A percentile compares a stretch with the other conserved stretches of the same genome.
These are phyloP conservation scores for Erythrophleum ivorense DNA, from an alignment of 331 rosid species.

Conservation along the genomic window DNA sequence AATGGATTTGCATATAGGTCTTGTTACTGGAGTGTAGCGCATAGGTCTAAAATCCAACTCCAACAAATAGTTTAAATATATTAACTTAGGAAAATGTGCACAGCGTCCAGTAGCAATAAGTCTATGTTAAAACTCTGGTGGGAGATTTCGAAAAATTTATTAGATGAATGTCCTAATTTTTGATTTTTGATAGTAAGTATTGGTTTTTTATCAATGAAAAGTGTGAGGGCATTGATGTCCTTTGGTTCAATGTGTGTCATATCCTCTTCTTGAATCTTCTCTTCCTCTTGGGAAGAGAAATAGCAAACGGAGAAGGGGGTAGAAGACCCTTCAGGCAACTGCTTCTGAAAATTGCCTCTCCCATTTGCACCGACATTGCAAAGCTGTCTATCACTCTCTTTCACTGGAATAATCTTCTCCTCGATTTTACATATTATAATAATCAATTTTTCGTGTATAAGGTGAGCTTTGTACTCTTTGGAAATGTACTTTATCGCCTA, in stretches of 20 bases:
- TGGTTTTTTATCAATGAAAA: too few species aligned
- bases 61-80: too few species aligned
- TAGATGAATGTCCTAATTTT: too few species aligned
- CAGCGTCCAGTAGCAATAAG: too few species aligned
- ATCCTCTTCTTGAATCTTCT: too few species aligned
- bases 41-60: too few species aligned
- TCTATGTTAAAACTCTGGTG: too few species aligned
- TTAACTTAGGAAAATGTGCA: too few species aligned
- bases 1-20: too few species aligned
- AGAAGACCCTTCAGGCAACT: conserved; percentile 24
- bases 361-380: conserved; percentile 32
- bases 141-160: too few species aligned
- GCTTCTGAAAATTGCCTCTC: neutral
- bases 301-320: neutral
- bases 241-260: neutral
- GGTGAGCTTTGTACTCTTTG: conserved; percentile 33
- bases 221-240: conserved; percentile 39
- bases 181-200: too few species aligned
- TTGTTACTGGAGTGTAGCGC: too few species aligned
- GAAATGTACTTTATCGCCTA: neutral
- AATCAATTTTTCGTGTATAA: neutral
- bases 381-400: neutral
- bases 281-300: neutral
- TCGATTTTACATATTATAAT: neutral
- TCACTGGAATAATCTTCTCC: conserved; percentile 2